A percentile compares a stretch with the other conserved stretches of the same genome.
Evolutionary conservation across 2,329 filamentous ascomycete genomes (phyloP).

Genomic region (Diplodia intermedia): DNA sequence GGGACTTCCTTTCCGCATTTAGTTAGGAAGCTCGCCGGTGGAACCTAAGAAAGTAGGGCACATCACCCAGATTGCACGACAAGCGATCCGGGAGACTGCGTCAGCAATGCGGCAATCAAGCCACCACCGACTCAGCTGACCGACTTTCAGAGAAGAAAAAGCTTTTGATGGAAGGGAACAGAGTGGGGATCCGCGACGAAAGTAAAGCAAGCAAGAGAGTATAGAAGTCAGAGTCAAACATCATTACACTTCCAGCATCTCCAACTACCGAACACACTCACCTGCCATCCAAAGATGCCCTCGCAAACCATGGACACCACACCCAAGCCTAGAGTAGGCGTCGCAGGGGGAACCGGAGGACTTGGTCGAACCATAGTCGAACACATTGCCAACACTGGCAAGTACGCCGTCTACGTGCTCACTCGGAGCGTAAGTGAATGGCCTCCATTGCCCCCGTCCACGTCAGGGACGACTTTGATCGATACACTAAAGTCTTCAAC

Average conservation of each 20-base stretch:
- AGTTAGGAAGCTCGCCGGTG: not conserved
- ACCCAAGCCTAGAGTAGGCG: conserved; percentile 35
- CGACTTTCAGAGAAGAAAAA: not conserved
- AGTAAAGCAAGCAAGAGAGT: not conserved
- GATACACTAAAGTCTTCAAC: no score
- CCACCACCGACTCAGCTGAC: not conserved
- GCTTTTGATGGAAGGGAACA: not conserved
- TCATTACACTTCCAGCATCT: not conserved
- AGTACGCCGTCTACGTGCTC: conserved; percentile 36
- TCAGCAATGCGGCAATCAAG: not conserved
- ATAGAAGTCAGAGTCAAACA: not conserved
- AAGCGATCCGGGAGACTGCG: not conserved
- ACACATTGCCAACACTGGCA: conserved; percentile 34
- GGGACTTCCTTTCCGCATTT: not conserved
- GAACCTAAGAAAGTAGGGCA: not conserved
- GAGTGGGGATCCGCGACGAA: not conserved
- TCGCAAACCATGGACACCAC: not conserved
- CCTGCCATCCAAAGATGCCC: not conserved
- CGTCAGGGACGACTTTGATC: no score
- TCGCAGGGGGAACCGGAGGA: conserved; percentile 39
- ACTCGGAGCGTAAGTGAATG: conserved; percentile 34
- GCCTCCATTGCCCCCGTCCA: no score
- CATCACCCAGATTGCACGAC: not conserved
- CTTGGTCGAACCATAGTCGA: conserved; percentile 38
- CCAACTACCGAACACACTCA: not conserved